Percentiles rank a stretch among this genome's conserved stretches.
phyloP scores from a whole-genome alignment of 495 filamentous ascomycete genomes.

The Tuber aestivum region DNA sequence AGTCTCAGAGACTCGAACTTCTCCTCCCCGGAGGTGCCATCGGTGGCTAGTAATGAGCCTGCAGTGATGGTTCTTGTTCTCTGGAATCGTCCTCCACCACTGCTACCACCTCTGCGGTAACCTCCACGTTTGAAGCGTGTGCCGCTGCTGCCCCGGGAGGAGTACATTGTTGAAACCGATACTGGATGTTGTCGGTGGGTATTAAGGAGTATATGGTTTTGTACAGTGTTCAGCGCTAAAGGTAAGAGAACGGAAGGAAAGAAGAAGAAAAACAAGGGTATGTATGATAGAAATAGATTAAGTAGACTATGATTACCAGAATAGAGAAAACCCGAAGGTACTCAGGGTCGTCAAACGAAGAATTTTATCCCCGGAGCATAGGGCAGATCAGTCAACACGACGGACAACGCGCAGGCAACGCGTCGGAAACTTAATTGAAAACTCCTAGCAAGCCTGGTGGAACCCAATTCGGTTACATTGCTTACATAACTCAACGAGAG shows the following conservation, averaged over 20 bases:
- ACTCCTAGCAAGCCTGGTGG: not conserved
- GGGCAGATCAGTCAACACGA: not conserved
- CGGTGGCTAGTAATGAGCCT: slow-evolving; percentile 62
- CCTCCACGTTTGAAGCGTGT: slow-evolving; percentile 44
- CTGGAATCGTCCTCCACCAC: slow-evolving; percentile 41
- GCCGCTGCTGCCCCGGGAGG: slow-evolving; percentile 14
- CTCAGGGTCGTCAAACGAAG: not conserved
- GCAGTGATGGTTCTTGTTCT: slow-evolving; percentile 70
- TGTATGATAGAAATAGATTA: not conserved
- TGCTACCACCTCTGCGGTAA: slow-evolving; percentile 44
- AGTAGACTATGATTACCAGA: not conserved
- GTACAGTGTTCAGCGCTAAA: not conserved
- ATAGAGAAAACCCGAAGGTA: not conserved
- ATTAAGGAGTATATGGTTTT: not conserved
- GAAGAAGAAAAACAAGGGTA: not conserved
- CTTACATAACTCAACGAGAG: not conserved
- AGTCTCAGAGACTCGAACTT: slow-evolving; percentile 77
- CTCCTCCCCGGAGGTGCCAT: slow-evolving; percentile 77
- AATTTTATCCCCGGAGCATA: not conserved
- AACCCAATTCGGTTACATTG: not conserved
- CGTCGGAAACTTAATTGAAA: not conserved
- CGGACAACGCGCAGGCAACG: not conserved
- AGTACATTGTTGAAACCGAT: slow-evolving; percentile 20
- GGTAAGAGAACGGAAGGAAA: not conserved
- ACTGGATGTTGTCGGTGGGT: not conserved